Evolutionary conservation across 352 stramenopile genomes (phyloP).

Genomic region (Globisporangium spinosum): DNA sequence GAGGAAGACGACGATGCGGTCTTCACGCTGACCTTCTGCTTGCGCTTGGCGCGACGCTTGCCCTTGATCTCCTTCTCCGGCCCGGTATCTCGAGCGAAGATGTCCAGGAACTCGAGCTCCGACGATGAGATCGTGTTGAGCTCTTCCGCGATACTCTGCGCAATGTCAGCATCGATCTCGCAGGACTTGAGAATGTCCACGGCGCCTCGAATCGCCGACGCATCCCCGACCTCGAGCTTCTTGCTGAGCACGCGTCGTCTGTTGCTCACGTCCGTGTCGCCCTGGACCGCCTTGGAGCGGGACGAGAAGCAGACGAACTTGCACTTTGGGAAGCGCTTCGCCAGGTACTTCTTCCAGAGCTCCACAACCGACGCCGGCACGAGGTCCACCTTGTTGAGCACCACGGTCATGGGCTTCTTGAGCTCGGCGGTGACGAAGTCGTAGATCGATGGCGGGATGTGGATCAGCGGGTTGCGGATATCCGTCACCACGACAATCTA

Average conservation of each 20-base stretch:
- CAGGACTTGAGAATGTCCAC: conserved; percentile 69
- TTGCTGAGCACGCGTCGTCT: conserved; percentile 75
- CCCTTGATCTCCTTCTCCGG: conserved; percentile 24
- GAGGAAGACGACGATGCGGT: background rate
- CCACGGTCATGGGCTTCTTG: conserved; percentile 74
- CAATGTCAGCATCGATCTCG: conserved; percentile 45
- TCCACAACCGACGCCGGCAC: conserved; percentile 54
- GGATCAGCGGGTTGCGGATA: conserved; percentile 75
- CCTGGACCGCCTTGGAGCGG: conserved; percentile 64
- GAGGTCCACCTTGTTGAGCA: conserved; percentile 87
- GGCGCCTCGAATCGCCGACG: conserved; percentile 57
- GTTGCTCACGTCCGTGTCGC: conserved; percentile 59
- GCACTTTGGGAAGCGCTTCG: conserved; percentile 58
- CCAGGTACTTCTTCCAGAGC: conserved; percentile 65
- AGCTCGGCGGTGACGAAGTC: conserved; percentile 71
- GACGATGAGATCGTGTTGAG: conserved; percentile 38
- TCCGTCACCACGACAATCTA: conserved; percentile 69
- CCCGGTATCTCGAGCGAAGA: conserved; percentile 1
- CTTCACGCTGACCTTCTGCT: conserved; percentile 40
- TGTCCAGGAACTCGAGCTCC: conserved; percentile 32
- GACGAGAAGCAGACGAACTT: conserved; percentile 78
- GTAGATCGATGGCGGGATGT: conserved; percentile 79
- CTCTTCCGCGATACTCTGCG: conserved; percentile 58
- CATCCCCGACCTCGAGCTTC: conserved; percentile 73
- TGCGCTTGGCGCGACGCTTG: conserved; percentile 48